Evolutionary conservation across 768 basidiomycete genomes (phyloP).

Genomic region (Trametes sanguinea): DNA sequence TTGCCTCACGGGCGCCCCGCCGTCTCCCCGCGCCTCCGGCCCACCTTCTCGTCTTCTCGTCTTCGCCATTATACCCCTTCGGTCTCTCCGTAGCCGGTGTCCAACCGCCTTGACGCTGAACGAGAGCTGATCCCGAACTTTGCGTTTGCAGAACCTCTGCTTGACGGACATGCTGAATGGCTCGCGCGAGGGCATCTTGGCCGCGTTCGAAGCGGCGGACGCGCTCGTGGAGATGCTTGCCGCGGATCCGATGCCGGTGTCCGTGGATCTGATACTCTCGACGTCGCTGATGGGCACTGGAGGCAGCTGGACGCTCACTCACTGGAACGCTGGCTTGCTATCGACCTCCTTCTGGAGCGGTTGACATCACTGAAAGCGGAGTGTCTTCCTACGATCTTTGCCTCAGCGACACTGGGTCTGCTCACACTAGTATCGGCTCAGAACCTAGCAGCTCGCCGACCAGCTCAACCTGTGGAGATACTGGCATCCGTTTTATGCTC

Average conservation of each 20-base stretch:
- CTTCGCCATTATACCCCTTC: neutral
- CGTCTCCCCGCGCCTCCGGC: neutral
- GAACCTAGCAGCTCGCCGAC: too few relatives aligned
- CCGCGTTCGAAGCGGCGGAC: conserved; percentile 10
- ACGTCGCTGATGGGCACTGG: conserved; percentile 3
- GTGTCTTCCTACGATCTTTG: too few relatives aligned
- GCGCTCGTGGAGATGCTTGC: conserved; percentile 4
- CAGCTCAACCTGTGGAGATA: neutral
- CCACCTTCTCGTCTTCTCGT: neutral
- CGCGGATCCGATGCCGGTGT: conserved; percentile 4
- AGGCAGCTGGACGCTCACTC: neutral
- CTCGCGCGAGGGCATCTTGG: neutral
- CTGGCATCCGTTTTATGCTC: neutral
- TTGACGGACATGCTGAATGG: neutral
- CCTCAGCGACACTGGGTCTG: too few relatives aligned
- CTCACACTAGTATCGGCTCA: too few relatives aligned
- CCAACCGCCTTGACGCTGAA: neutral
- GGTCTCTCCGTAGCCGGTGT: neutral
- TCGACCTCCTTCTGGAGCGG: neutral
- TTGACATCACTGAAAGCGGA: neutral
- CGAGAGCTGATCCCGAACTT: neutral
- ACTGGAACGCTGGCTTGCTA: neutral
- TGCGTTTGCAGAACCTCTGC: neutral
- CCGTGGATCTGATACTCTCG: neutral
- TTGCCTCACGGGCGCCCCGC: neutral